Conservation (phyloP, 2,329 filamentous ascomycete species). For the Fusarium stilboides region DNA sequence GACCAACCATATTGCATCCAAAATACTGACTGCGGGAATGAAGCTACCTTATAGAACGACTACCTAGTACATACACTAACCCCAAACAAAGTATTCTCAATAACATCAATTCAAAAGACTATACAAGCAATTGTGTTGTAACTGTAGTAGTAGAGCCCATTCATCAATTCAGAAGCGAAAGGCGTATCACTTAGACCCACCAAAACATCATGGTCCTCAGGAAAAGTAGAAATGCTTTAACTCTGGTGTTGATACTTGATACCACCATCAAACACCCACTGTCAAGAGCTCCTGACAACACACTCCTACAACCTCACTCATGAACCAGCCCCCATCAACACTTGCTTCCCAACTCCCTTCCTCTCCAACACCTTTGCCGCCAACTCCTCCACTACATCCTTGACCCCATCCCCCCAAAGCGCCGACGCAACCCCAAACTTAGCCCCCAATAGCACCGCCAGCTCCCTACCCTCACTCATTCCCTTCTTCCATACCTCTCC, state of each 20-base stretch:
- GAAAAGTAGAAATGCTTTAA: neutral
- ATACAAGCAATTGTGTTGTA: too few relatives aligned
- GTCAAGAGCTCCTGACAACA: neutral
- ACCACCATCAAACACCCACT: neutral
- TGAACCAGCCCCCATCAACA: slow-evolving; percentile 10
- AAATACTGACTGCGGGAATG: too few relatives aligned
- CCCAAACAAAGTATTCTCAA: too few relatives aligned
- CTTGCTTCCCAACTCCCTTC: slow-evolving; percentile 21
- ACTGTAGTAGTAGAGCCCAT: too few relatives aligned
- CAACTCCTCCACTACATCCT: slow-evolving; percentile 42
- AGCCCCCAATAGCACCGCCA: slow-evolving; percentile 31
- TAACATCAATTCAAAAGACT: too few relatives aligned
- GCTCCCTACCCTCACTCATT: slow-evolving; percentile 25
- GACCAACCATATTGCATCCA: too few relatives aligned
- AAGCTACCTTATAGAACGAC: too few relatives aligned
- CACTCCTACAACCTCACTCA: neutral
- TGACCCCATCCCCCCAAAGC: slow-evolving; percentile 41
- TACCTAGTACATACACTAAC: too few relatives aligned
- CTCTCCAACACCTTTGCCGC: slow-evolving; percentile 29
- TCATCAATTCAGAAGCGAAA: neutral
- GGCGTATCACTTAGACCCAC: neutral
- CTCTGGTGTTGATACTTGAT: neutral
- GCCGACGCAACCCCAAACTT: slow-evolving; percentile 39
- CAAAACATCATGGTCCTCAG: neutral
- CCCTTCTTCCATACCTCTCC: slow-evolving; percentile 36